Evolutionary conservation across 192 early-diverging fungal genomes (phyloP), one percentile per base, ranked within the genome.

Genomic region (Coemansia interrupta): DNA sequence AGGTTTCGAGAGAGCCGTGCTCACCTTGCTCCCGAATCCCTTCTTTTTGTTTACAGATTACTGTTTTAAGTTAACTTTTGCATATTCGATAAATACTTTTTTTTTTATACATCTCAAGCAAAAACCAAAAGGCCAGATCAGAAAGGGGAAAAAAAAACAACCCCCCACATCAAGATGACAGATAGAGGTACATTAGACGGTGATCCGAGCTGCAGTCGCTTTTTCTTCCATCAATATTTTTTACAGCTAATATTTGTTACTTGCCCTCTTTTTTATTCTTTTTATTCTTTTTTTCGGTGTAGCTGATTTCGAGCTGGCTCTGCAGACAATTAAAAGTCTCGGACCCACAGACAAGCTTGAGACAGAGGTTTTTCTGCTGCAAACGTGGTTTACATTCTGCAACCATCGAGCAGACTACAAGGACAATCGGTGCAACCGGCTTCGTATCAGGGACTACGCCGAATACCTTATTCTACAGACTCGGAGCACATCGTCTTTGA

Each of bases 361-460:
- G 8, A 13, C 47, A 49, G 22, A 49, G 12, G 47, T 23, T 4
- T 23, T 23, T 1, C 40, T 55, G 28, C 32, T 55, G 39, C 54
- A 55, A 22, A 55, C 54, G 5, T 55, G 54, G 54, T 55, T 42
- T 36, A 55, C 39, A 3, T 55, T 42, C 13, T 43, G 54, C 40
- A 30, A 36, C 19, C 24, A 12, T 39, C 38, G 39, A 6, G 3
- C 22, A 8, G 23, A 40, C 23, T 55, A 42, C 12, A 13, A 30
- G 12, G 54, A 55, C 40, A 19, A 28, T 8, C 9, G 15, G 20
- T 55, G 54, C 54, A 39, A 55, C 23, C 20, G 20, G 20, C 20
- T 9, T 22, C 54, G 54, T 22, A 30, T 55, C 11, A 30, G 19
- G 19, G 54, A 42, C 39, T 55, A 55, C 22, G 39, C 54, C 17